Evolutionary conservation across 2,329 filamentous ascomycete genomes (phyloP).

Genomic region (Sporothrix mexicana): DNA sequence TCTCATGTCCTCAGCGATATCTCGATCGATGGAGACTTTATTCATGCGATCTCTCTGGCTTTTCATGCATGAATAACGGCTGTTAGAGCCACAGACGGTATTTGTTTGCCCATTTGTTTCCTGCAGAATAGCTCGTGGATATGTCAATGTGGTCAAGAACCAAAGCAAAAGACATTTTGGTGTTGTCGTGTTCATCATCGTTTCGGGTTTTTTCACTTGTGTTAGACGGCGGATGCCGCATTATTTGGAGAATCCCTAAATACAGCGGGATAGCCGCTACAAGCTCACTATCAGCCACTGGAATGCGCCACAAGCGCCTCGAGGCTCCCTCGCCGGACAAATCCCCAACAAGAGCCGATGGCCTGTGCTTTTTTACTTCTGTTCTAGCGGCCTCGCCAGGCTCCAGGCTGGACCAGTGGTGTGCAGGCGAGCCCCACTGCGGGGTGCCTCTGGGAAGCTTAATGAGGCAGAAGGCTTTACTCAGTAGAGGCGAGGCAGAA

Average conservation of each 20-base stretch:
- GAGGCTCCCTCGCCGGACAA: not conserved
- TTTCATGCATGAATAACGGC: not conserved
- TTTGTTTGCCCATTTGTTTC: not conserved
- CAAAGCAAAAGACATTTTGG: not conserved
- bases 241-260: not conserved
- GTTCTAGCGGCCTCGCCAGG: slow-evolving; percentile 20
- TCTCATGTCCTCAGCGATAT: not conserved
- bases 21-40: not conserved
- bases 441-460: slow-evolving; percentile 32
- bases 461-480: slow-evolving; percentile 11
- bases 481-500: not conserved
- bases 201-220: not conserved
- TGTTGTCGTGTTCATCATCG: not conserved
- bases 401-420: not conserved
- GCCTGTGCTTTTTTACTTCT: slow-evolving; percentile 29
- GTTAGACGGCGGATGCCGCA: not conserved
- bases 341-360: slow-evolving; percentile 24
- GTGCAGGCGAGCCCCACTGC: slow-evolving; percentile 31
- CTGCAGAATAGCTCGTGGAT: not conserved
- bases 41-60: not conserved
- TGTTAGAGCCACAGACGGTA: not conserved
- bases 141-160: not conserved
- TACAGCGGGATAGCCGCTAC: not conserved
- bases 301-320: not conserved
- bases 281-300: not conserved